Base-by-base conservation (phyloP, 371 early-diverging fungal genomes). In the Apophysomyces elegans region DNA sequence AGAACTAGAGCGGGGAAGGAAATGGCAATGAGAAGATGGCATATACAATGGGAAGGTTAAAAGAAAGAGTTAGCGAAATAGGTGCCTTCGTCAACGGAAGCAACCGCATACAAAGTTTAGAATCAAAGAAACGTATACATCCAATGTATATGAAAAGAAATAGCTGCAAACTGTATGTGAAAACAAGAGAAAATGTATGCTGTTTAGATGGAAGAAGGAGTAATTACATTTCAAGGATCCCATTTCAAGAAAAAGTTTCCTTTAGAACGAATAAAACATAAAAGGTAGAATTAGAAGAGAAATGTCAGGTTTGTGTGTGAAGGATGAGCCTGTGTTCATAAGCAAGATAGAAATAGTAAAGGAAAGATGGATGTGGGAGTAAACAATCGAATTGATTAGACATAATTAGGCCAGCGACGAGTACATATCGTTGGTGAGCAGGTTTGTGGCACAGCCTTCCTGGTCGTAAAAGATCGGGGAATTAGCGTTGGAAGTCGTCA, bases 401-500 rank as follows among this genome's bases (percentile, higher is more conserved):
- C 54, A 50, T 50, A 50, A 50, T 50, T 21, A 50, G 21, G 54
- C 54, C 54, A 50, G 54, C 21, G 54, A 50, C 54, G 54, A 21
- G 21, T 50, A 50, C 54, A 50, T 50, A 21, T 50, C 54, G 8
- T n/a, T 21, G 54, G 54, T 50, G 21, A 50, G 54, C 21, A 50
- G 21, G 54, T n/a, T 50, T 7, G 54, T n/a, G 21, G 54, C 54
- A 50, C 54, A 50, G n/a, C 54, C 54, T 50, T 50, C 54, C 21
- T 50, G 54, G 21, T 50, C 54, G 54, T 50, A 50, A 26, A 50
- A 50, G 5, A 50, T 21, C 8, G 54, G 54, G 21, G 54, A 50
- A 26, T 50, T 50, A 9, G 54, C 54, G 21, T 50, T 50, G 35
- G 77, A 73, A 26, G 74, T 68, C 41, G 70, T 70, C 14, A 77